Percentiles rank a stretch among this genome's conserved stretches.
phyloP scores from a whole-genome alignment of 257 asterid genomes.

The Solanum neorickii region DNA sequence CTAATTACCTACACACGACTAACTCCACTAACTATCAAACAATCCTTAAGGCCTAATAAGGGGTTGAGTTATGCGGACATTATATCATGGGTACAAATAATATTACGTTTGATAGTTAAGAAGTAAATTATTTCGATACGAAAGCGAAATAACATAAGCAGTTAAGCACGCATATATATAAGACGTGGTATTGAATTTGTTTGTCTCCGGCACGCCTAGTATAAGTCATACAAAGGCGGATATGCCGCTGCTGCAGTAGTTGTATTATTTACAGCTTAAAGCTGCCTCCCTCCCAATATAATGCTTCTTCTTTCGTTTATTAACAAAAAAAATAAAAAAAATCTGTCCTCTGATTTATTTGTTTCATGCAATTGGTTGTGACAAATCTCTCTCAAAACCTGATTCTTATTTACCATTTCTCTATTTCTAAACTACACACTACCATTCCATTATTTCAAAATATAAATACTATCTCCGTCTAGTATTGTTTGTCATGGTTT shows the following conservation, averaged over 20 bases:
- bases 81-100: background rate
- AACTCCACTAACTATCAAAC: background rate
- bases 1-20: background rate
- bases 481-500: too few species aligned
- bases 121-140: background rate
- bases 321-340: background rate
- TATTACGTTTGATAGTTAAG: too few species aligned
- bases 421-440: background rate
- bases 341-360: background rate
- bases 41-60: too few species aligned
- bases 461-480: rapidly evolving
- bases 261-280: background rate
- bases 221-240: constrained; percentile 4
- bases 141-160: background rate
- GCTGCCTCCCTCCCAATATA: background rate
- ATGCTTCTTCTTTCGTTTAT: background rate
- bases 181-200: background rate
- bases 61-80: background rate
- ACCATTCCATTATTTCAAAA: background rate
- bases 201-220: background rate
- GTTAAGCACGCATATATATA: background rate
- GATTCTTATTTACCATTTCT: background rate
- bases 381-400: background rate
- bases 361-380: background rate
- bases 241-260: constrained; percentile 10